These are phyloP conservation scores for Kwoniella europaea DNA, from an alignment of 768 basidiomycete species.

Conservation along the genomic window DNA sequence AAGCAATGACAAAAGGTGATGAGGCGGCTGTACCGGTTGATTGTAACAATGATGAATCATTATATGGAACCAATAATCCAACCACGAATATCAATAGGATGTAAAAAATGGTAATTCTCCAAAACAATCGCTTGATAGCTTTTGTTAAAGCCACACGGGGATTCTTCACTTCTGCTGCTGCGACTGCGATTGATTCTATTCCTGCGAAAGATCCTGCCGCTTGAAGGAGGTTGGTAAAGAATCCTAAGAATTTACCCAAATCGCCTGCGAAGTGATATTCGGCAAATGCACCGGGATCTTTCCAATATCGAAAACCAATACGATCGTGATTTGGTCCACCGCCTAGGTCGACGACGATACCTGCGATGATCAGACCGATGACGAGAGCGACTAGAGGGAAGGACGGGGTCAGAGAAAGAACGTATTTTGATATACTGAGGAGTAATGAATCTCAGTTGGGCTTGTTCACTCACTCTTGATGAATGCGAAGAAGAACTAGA, in stretches of 20 bases:
- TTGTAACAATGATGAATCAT: slow-evolving; percentile 41
- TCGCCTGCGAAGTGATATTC: slow-evolving; percentile 22
- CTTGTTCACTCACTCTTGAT: slow-evolving; percentile 30
- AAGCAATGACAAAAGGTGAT: slow-evolving; percentile 58
- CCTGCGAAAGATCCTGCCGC: slow-evolving; percentile 36
- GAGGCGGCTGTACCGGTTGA: slow-evolving; percentile 52
- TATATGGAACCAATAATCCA: slow-evolving; percentile 52
- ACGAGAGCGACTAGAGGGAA: slow-evolving; percentile 29
- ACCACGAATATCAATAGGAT: slow-evolving; percentile 50
- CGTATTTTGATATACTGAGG: neutral
- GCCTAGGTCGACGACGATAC: slow-evolving; percentile 44
- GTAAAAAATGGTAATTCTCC: slow-evolving; percentile 47
- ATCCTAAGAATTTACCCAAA: slow-evolving; percentile 40
- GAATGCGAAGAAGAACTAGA: slow-evolving; percentile 40
- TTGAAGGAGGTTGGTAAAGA: slow-evolving; percentile 40
- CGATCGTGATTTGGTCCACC: slow-evolving; percentile 36
- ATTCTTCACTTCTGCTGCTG: slow-evolving; percentile 47
- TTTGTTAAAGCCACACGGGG: slow-evolving; percentile 39
- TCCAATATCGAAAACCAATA: slow-evolving; percentile 47
- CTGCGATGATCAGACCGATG: slow-evolving; percentile 43
- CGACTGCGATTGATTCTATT: slow-evolving; percentile 34
- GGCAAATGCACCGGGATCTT: slow-evolving; percentile 39
- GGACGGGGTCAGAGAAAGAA: slow-evolving; percentile 13
- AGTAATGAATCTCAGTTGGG: neutral
- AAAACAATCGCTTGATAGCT: slow-evolving; percentile 39